Conservation (phyloP, 169 alveolate genomes). For the Perkinsus chesapeaki region DNA sequence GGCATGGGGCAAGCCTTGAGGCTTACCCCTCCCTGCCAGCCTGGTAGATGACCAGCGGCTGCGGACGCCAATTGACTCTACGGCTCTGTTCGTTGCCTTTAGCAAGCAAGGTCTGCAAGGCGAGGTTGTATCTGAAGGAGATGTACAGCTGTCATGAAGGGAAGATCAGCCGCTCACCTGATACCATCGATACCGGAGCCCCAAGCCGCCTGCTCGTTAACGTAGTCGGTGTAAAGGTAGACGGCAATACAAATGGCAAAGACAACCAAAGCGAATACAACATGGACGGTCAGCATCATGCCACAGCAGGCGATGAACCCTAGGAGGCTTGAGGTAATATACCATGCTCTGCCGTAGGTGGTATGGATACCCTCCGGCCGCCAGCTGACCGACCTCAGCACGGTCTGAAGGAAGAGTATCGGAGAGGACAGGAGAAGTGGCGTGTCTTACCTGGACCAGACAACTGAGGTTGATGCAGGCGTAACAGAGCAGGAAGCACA, state of each 20-base stretch:
- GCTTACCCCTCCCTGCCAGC: slow-evolving; percentile 14
- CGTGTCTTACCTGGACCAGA: slow-evolving; percentile 1
- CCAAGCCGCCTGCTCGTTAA: slow-evolving; percentile 15
- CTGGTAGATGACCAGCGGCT: slow-evolving; percentile 17
- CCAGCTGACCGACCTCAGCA: slow-evolving; percentile 23
- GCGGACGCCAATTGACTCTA: not conserved
- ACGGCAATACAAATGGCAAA: not conserved
- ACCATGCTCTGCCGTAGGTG: slow-evolving; percentile 20
- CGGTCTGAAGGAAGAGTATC: not conserved
- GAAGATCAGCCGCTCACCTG: not conserved
- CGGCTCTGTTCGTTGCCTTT: not conserved
- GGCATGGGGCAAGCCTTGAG: not conserved
- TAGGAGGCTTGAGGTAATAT: slow-evolving; percentile 16
- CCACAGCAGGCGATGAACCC: slow-evolving; percentile 14
- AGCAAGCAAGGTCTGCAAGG: slow-evolving; percentile 20
- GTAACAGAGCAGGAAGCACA: slow-evolving; percentile 34
- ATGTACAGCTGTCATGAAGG: not conserved
- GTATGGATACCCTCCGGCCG: slow-evolving; percentile 33
- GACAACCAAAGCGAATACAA: not conserved
- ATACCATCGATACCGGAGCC: slow-evolving; percentile 38
- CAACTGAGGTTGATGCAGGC: slow-evolving; percentile 29
- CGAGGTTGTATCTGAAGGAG: slow-evolving; percentile 13
- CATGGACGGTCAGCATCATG: slow-evolving; percentile 13
- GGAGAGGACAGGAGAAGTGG: not conserved
- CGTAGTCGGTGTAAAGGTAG: slow-evolving; percentile 9